Conservation (phyloP, 129 eudicot genomes). For the Mikania micrantha region DNA sequence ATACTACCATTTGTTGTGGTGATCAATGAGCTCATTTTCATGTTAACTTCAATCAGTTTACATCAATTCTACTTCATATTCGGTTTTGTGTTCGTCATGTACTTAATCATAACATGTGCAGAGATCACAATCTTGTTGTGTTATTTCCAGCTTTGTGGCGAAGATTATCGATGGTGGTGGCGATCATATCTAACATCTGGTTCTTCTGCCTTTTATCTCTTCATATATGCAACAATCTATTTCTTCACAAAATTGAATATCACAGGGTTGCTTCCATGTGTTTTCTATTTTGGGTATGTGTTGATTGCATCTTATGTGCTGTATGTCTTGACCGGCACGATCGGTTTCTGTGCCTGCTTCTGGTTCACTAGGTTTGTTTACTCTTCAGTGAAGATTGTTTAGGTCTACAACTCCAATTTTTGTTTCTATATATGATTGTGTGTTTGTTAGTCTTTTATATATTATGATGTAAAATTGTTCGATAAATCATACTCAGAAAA, state of each 20-base stretch:
- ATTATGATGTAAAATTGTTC: neutral
- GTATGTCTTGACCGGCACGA: conserved; percentile 49
- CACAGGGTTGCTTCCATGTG: conserved; percentile 40
- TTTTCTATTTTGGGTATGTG: conserved; percentile 54
- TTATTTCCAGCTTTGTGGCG: conserved; percentile 60
- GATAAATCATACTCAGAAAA: no score
- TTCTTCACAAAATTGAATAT: conserved; percentile 50
- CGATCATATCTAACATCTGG: conserved; percentile 53
- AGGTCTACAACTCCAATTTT: neutral
- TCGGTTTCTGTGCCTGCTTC: conserved; percentile 55
- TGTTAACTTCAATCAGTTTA: conserved; percentile 45
- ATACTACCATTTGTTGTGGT: conserved; percentile 55
- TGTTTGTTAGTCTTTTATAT: neutral
- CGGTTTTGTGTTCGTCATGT: conserved; percentile 47
- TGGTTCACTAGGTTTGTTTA: conserved; percentile 54
- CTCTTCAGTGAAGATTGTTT: conserved; percentile 58
- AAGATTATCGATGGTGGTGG: conserved; percentile 68
- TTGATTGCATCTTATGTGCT: conserved; percentile 47
- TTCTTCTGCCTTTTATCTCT: conserved; percentile 49
- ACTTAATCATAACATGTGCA: conserved; percentile 42
- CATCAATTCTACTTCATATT: conserved; percentile 49
- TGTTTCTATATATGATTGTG: neutral
- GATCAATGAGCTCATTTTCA: conserved; percentile 51
- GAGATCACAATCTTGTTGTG: conserved; percentile 50
- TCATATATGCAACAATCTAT: conserved; percentile 41